These are phyloP conservation scores for Pseudocercospora crystallina DNA, from an alignment of 2,329 filamentous ascomycete genomes.

Conservation along the genomic window DNA sequence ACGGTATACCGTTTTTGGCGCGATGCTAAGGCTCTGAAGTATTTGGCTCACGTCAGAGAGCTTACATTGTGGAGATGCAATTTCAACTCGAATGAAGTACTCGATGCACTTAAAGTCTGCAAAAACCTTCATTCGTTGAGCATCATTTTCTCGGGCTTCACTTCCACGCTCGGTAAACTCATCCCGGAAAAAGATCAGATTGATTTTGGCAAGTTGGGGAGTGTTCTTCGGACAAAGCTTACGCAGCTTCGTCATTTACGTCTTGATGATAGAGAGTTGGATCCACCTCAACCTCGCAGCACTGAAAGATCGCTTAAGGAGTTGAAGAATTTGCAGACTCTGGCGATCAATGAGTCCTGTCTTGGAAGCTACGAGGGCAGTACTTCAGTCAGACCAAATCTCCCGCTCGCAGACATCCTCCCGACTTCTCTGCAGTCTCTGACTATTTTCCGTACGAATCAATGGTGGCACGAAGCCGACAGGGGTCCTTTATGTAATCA, in stretches of 20 bases:
- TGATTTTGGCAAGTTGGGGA: not conserved
- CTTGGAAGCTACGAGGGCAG: not conserved
- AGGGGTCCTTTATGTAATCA: not conserved
- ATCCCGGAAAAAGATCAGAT: conserved; percentile 2
- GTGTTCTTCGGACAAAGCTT: conserved; percentile 1
- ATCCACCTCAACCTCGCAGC: not conserved
- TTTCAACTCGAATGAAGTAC: conserved; percentile 2
- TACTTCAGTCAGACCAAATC: not conserved
- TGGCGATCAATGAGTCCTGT: conserved; percentile 7
- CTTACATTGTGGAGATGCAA: conserved; percentile 3
- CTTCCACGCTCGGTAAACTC: not conserved
- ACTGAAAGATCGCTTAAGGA: not conserved
- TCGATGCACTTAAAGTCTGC: not conserved
- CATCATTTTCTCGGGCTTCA: conserved; percentile 2
- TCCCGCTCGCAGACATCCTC: conserved; percentile 7
- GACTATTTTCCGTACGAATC: conserved; percentile 4
- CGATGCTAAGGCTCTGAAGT: not conserved
- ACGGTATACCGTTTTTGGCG: conserved; percentile 9
- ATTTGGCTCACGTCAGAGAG: not conserved
- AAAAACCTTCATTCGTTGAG: conserved; percentile 2
- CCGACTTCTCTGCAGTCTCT: not conserved
- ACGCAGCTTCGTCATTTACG: not conserved
- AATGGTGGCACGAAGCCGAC: conserved; percentile 6
- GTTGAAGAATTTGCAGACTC: not conserved
- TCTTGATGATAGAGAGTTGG: conserved; percentile 5